Evolutionary conservation across 2,329 filamentous ascomycete species (phyloP), one percentile per base, ranked within the genome.

Genomic region (Paraconiothyrium brasiliense): DNA sequence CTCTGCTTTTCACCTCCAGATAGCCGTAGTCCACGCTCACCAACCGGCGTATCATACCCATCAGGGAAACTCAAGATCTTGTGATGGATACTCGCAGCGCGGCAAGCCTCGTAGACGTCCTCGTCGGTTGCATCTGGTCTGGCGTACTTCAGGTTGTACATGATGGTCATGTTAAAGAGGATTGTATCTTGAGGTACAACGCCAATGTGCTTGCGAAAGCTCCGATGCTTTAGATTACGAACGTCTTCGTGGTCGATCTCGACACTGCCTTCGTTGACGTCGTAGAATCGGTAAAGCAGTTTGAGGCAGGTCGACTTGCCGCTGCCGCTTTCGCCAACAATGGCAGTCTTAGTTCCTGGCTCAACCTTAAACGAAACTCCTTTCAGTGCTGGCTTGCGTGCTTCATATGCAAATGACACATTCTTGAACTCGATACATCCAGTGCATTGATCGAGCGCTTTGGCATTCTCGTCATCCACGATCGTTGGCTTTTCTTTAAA

Each of bases 1-100:
- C 87, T 83, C 69, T 90, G 88, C 16, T 88, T 76, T 72, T 90
- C 87, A 27, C 87, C 87, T 0, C 88, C 88, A 7, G 87, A 90
- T 1, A 90, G 76, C 56, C 67, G 63, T 37, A 75, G 61, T 9
- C 73, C 73, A 5, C 70, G 58, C 54, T 76, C 72, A 16, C 73
- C 73, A 24, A 75, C 73, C 44, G 67, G 69, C 11, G 70, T 68
- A 16, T 69, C 61, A 60, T 76, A 76, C 11, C 60, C 61, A 35
- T 73, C 66, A 5, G 85, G 79, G 63, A 90, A 88, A 2, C 71
- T 79, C 52, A 84, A 68, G 58, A 90, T 89, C 64, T 86, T 86
- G 52, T 89, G 84, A 71, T 90, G 88, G 30, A 90, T 84, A 3
- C 83, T 82, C 1, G 87, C 88, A 0, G 83, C 82, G 58, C 81